Evolutionary conservation across 225 moss, liverwort and hornwort species (phyloP).

Genomic region (Physcomitrellopsis africana): DNA sequence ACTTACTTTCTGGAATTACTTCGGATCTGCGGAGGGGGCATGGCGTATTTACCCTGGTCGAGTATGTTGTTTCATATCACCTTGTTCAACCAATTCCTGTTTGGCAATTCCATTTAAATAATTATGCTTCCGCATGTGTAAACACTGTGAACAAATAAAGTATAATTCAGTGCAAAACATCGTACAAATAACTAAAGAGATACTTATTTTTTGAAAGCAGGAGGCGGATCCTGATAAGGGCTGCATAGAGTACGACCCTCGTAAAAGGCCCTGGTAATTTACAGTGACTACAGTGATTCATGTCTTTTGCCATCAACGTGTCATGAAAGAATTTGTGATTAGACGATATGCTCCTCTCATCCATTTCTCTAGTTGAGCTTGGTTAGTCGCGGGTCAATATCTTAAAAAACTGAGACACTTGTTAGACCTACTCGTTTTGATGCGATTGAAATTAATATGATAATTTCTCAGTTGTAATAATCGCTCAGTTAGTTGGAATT

Average conservation of each 20-base stretch:
- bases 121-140: not conserved
- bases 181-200: conserved; percentile 19
- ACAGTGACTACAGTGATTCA: conserved; percentile 18
- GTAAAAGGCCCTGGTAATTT: conserved; percentile 62
- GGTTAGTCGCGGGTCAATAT: conserved; percentile 9
- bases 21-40: conserved; percentile 59
- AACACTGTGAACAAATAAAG: not conserved
- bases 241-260: conserved; percentile 56
- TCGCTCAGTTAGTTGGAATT: not conserved
- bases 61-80: conserved; percentile 30
- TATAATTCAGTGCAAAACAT: conserved; percentile 6
- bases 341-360: conserved; percentile 11
- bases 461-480: too few species aligned
- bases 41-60: conserved; percentile 58
- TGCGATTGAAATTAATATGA: too few species aligned
- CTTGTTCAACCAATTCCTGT: conserved; percentile 1
- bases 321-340: conserved; percentile 14
- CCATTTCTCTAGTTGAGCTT: conserved; percentile 24
- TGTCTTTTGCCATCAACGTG: conserved; percentile 16
- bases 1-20: conserved; percentile 60
- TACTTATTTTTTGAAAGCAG: conserved; percentile 33
- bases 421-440: too few species aligned
- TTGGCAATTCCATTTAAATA: not conserved
- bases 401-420: not conserved
- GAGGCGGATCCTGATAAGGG: conserved; percentile 47